Conservation (phyloP, 352 stramenopile genomes). For the Phytophthora chlamydospora region DNA sequence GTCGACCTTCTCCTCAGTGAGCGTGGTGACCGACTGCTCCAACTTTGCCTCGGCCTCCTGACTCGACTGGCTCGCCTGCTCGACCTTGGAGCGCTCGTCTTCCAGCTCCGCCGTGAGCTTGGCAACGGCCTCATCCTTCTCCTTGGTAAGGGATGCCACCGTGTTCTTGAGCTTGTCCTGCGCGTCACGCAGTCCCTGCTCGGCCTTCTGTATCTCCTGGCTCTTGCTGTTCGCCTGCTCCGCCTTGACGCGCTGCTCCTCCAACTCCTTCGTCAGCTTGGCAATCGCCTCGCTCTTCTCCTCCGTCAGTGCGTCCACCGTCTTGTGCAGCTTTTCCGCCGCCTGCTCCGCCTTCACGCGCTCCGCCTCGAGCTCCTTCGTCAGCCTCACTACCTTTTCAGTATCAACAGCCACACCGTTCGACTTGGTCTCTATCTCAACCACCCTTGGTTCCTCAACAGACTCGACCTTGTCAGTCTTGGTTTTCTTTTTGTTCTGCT, state of each 20-base stretch:
- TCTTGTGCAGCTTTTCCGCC: conserved; percentile 29
- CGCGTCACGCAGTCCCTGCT: conserved; percentile 28
- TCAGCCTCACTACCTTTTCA: conserved; percentile 22
- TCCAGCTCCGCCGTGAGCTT: conserved; percentile 43
- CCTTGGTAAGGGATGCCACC: conserved; percentile 17
- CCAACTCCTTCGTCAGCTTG: conserved; percentile 26
- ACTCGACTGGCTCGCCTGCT: conserved; percentile 18
- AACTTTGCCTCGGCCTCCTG: conserved; percentile 24
- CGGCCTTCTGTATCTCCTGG: conserved; percentile 24
- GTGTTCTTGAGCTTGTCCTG: conserved; percentile 37
- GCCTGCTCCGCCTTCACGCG: conserved; percentile 20
- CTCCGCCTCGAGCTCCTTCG: conserved; percentile 27
- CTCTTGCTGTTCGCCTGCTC: conserved; percentile 24
- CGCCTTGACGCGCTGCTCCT: conserved; percentile 23
- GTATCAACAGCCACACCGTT: conserved; percentile 3
- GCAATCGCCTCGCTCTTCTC: conserved; percentile 37
- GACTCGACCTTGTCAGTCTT: conserved; percentile 28
- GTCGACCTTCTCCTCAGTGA: conserved; percentile 28
- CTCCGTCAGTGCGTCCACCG: conserved; percentile 16
- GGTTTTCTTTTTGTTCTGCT: conserved; percentile 36
- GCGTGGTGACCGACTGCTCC: conserved; percentile 21
- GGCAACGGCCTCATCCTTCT: conserved; percentile 33
- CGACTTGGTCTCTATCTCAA: conserved; percentile 3
- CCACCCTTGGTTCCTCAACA: conserved; percentile 7
- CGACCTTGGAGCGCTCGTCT: conserved; percentile 20